Base-by-base conservation (phyloP, 176 grass and related monocot genomes). In the Oryza meridionalis region DNA sequence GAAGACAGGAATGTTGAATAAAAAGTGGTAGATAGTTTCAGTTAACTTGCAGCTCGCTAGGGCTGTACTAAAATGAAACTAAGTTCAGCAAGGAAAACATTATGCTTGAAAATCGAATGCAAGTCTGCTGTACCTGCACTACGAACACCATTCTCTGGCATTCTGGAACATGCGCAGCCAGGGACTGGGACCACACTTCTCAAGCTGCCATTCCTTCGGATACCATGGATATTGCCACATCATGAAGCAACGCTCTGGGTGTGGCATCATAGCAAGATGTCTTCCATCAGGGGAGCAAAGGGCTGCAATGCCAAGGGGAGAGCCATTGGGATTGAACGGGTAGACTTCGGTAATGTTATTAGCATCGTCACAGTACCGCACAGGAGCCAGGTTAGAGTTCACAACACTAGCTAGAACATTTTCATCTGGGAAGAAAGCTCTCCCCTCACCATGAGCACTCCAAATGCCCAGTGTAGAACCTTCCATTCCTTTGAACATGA, bases 191-290 rank as follows among this genome's bases (percentile, higher is more conserved):
- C 91, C 77, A 69, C 79, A 88, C 90, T 84, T 89, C 65, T 96
- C 90, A 83, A 94, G 78, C 49, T 83, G 77, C 96, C 96, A 96
- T 31, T 96, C 89, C 69, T 95, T 96, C 3, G 93, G 96, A 81
- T 92, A 94, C 96, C 93, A 99, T 59, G 91, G 93, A 79, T 90
- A 96, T 73, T 99, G 93, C 96, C 96, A 94, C 93, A 99, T 99
- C 96, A 99, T 94, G 76, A 96, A 99, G 80, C 89, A 96, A 69
- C 93, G 87, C 67, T 99, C 93, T 0, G 96, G 96, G 76, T 99
- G 96, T 6, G 96, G 96, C 93, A 99, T 96, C 96, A 99, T 88
- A 45, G 93, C 93, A 10, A 99, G 88, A 72, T 99, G 93, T 42
- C 96, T 88, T 62, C 96, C 96, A 89, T 99, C 81, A 15, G 93